Evolutionary conservation across 1,284 basidiomycete species (phyloP).

Genomic region (Tremellales sp.): DNA sequence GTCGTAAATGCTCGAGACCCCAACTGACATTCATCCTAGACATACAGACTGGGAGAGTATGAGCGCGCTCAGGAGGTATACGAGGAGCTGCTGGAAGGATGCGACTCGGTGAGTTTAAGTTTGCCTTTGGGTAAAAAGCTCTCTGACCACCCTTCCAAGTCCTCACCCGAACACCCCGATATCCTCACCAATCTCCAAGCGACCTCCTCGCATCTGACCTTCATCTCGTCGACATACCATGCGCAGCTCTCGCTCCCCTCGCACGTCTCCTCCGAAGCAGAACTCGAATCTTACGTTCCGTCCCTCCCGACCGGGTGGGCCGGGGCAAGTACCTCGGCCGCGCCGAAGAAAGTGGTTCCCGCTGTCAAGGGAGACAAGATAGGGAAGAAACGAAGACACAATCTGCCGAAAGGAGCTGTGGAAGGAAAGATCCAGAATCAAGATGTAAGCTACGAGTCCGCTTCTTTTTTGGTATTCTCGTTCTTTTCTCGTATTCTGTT

Average conservation of each 20-base stretch:
- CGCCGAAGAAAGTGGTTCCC: constrained; percentile 7
- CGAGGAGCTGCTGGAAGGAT: constrained; percentile 68
- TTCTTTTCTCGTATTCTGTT: too few species aligned
- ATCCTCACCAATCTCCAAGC: constrained; percentile 76
- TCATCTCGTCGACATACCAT: constrained; percentile 66
- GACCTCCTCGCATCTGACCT: constrained; percentile 72
- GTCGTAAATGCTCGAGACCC: neutral
- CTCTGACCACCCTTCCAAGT: constrained; percentile 51
- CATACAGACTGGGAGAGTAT: constrained; percentile 72
- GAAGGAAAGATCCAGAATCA: constrained; percentile 34
- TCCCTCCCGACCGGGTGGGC: constrained; percentile 41
- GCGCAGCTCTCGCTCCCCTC: constrained; percentile 36
- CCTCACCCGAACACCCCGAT: constrained; percentile 80
- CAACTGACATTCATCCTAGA: constrained; percentile 49
- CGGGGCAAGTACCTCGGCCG: constrained; percentile 13
- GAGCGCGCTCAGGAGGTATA: constrained; percentile 68
- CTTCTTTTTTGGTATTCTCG: too few species aligned
- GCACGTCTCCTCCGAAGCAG: constrained; percentile 24
- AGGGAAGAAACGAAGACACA: constrained; percentile 30
- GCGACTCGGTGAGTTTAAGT: constrained; percentile 57
- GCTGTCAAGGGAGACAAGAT: constrained; percentile 7
- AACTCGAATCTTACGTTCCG: constrained; percentile 39
- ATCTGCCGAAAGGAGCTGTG: constrained; percentile 44
- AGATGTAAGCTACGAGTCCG: constrained; percentile 39
- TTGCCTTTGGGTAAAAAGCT: neutral